Evolutionary conservation across 192 early-diverging fungal genomes (phyloP).

Genomic region (Rhizophlyctis rosea): DNA sequence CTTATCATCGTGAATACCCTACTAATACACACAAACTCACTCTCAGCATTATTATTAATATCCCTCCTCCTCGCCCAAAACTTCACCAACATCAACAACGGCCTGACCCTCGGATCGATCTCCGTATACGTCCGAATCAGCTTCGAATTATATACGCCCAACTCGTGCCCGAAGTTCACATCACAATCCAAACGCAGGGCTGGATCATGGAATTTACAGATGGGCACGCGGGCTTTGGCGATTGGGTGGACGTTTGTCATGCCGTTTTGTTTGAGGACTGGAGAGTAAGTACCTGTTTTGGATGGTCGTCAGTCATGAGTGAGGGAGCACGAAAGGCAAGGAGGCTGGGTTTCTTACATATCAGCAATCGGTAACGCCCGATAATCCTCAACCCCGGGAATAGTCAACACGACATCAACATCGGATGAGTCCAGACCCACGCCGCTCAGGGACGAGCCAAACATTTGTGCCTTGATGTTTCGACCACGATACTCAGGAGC

Average conservation of each 20-base stretch:
- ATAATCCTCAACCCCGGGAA: not conserved
- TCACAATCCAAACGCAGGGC: conserved; percentile 25
- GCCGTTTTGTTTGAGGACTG: conserved; percentile 20
- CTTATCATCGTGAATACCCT: too few species aligned
- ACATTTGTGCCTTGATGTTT: conserved; percentile 32
- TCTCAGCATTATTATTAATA: too few species aligned
- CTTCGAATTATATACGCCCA: conserved; percentile 44
- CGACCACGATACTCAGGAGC: conserved; percentile 5
- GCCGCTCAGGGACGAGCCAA: conserved; percentile 42
- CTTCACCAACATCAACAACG: conserved; percentile 49
- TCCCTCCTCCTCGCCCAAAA: conserved; percentile 37
- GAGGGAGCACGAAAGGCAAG: too few species aligned
- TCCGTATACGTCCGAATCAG: conserved; percentile 36
- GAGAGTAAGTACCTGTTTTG: conserved; percentile 32
- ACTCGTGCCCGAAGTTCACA: conserved; percentile 42
- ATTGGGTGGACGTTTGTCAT: conserved; percentile 39
- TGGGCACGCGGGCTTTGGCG: conserved; percentile 39
- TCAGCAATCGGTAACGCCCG: conserved; percentile 4
- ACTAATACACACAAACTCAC: too few species aligned
- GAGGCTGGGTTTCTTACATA: conserved; percentile 9
- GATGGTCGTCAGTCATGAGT: conserved; percentile 24
- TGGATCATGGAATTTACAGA: conserved; percentile 48
- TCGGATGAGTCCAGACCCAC: conserved; percentile 36
- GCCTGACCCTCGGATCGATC: conserved; percentile 35
- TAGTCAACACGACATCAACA: conserved; percentile 32